Evolutionary conservation across 2,329 filamentous ascomycete genomes (phyloP).

Genomic region (Exutisphaerella laricina): DNA sequence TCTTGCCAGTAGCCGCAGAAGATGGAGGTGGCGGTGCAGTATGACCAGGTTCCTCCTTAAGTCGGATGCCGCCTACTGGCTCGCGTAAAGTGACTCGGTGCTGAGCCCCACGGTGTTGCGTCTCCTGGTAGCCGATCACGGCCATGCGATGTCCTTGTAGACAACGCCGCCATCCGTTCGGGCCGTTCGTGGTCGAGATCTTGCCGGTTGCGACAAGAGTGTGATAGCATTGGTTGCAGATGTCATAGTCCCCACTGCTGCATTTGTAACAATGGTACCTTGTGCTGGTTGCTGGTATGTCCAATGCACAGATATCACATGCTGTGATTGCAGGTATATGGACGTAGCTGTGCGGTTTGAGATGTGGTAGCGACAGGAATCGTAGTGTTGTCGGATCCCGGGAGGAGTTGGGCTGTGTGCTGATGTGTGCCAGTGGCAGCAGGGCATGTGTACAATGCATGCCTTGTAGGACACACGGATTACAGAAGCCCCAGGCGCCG

Average conservation of each 20-base stretch:
- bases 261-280: conserved; percentile 79
- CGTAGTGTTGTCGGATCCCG: conserved; percentile 17
- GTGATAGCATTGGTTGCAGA: conserved; percentile 74
- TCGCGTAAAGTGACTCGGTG: conserved; percentile 64
- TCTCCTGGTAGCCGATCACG: conserved; percentile 67
- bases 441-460: conserved; percentile 75
- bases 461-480: conserved; percentile 77
- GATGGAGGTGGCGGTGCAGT: conserved; percentile 30
- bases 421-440: conserved; percentile 63
- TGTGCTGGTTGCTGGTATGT: conserved; percentile 63
- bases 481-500: conserved; percentile 93
- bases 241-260: conserved; percentile 76
- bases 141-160: conserved; percentile 77
- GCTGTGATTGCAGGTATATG: conserved; percentile 54
- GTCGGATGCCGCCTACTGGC: conserved; percentile 67
- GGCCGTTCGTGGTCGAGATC: conserved; percentile 69
- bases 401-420: conserved; percentile 22
- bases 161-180: conserved; percentile 78
- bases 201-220: conserved; percentile 57
- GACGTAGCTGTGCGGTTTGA: conserved; percentile 39
- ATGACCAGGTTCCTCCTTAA: conserved; percentile 46
- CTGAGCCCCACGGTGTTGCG: conserved; percentile 54
- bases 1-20: conserved; percentile 30
- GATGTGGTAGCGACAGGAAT: conserved; percentile 27
- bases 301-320: conserved; percentile 72